phyloP scores from a whole-genome alignment of 805 yeast species.

The Ogataea minuta region DNA sequence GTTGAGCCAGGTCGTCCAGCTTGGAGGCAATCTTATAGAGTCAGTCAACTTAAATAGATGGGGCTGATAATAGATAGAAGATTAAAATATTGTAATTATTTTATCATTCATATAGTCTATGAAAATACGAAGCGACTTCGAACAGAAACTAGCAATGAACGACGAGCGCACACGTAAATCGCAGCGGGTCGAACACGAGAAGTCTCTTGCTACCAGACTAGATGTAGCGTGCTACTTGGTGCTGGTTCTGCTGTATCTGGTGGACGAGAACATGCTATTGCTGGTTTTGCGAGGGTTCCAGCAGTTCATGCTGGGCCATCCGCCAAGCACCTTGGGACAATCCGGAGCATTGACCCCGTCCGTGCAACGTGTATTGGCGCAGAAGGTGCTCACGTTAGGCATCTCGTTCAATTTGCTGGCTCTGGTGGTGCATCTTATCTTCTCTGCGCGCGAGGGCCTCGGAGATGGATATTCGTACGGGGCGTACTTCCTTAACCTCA shows the following conservation, averaged over 20 bases:
- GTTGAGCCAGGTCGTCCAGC: constrained; percentile 63
- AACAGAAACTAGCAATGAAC: constrained; percentile 39
- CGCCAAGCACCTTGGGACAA: constrained; percentile 38
- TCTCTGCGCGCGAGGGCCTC: constrained; percentile 27
- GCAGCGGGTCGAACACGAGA: constrained; percentile 40
- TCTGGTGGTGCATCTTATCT: constrained; percentile 37
- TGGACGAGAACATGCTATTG: constrained; percentile 39
- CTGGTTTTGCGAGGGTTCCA: constrained; percentile 35
- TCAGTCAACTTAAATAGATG: constrained; percentile 26
- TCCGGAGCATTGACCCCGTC: constrained; percentile 21
- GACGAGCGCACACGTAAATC: constrained; percentile 42
- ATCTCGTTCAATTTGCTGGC: constrained; percentile 25
- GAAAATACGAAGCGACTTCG: constrained; percentile 14
- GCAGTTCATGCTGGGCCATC: constrained; percentile 39
- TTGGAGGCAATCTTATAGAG: constrained; percentile 63
- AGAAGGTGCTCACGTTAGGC: constrained; percentile 29
- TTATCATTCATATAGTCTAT: constrained; percentile 1
- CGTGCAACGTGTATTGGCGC: constrained; percentile 30
- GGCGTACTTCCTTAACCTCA: constrained; percentile 40
- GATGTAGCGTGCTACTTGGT: constrained; percentile 38
- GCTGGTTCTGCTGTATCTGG: constrained; percentile 39
- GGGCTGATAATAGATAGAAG: constrained; percentile 7
- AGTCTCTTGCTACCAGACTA: constrained; percentile 35
- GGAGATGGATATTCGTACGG: constrained; percentile 36
- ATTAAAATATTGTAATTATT: neutral